A percentile compares a stretch with the other conserved stretches of the same genome.
These are phyloP conservation scores for Hibiscus mutabilis DNA, from an alignment of 345 rosid genomes.

Conservation along the genomic window DNA sequence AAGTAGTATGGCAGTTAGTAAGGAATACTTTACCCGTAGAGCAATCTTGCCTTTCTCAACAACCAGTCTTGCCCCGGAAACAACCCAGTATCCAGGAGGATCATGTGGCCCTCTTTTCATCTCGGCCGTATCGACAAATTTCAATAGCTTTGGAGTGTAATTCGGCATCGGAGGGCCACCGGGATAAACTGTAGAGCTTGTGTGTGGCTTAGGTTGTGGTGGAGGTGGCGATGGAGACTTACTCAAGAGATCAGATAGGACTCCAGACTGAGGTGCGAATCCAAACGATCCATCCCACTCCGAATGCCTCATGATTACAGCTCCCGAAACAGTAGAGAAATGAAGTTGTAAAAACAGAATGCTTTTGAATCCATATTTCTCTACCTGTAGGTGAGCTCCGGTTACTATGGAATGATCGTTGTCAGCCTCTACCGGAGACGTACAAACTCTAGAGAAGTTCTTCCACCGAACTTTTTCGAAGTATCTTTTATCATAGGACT, in stretches of 20 bases:
- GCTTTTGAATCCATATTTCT: constrained; percentile 70
- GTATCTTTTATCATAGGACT: constrained; percentile 51
- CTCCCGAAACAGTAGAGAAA: constrained; percentile 63
- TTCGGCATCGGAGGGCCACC: constrained; percentile 90
- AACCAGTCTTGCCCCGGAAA: constrained; percentile 75
- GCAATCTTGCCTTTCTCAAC: constrained; percentile 90
- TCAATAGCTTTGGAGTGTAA: constrained; percentile 76
- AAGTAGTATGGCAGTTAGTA: constrained; percentile 42
- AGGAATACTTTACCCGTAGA: constrained; percentile 84
- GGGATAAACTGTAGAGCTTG: constrained; percentile 79
- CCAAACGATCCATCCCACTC: constrained; percentile 52
- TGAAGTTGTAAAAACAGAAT: constrained; percentile 72
- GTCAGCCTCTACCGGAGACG: constrained; percentile 74
- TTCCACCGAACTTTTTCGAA: constrained; percentile 88
- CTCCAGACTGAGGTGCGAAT: constrained; percentile 67
- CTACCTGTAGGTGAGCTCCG: constrained; percentile 76
- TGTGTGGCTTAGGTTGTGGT: constrained; percentile 63
- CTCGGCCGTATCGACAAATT: constrained; percentile 81
- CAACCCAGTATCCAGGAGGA: constrained; percentile 93
- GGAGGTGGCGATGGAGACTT: constrained; percentile 40
- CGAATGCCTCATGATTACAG: constrained; percentile 8
- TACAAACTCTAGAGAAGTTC: constrained; percentile 84
- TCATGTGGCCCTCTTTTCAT: constrained; percentile 91
- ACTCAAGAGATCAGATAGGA: constrained; percentile 36
- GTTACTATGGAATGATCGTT: constrained; percentile 73